Base-by-base conservation (phyloP, 768 basidiomycete genomes). In the Cubamyces lactineus region DNA sequence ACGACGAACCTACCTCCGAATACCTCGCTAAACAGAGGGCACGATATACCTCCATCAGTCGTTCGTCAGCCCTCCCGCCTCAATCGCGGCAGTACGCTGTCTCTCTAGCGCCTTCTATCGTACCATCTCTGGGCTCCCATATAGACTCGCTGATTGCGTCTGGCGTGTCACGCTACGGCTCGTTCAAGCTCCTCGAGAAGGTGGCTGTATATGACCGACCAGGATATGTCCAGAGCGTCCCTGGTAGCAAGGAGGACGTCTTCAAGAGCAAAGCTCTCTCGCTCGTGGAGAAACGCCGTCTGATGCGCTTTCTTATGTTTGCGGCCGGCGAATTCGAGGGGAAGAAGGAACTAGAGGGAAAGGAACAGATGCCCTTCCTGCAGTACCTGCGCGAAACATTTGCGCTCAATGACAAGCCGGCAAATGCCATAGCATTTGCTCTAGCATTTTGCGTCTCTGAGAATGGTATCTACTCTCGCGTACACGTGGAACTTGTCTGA, bases 221-320 rank as follows among this genome's bases (percentile, higher is more conserved):
- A 21, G 76, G 81, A 1, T 72, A 71, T 54, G 66, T 71, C 21
- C 84, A 84, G 67, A 81, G 74, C 52, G 96, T 98, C 0, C 96
- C 96, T 1, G 87, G 88, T 34, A 92, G 86, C 76, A 98, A 97
- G 73, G 95, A 95, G 73, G 91, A 92, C 61, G 83, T 98, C 3
- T 98, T 98, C 83, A 94, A 91, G 77, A 88, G 85, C 75, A 86
- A 86, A 69, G 80, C 80, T 9, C 83, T 98, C 8, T 80, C 80
- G 7, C 79, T 98, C 12, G 72, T 95, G 34, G 92, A 96, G 64
- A 98, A 98, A 76, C 79, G 96, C 46, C 82, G 91, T 34, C 77
- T 98, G 24, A 98, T 98, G 91, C 91, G 95, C 59, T 94, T 96
- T 68, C 75, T 98, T 48, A 82, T 88, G 67, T 95, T 93, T 70